A percentile compares a stretch with the other conserved stretches of the same genome.
These are phyloP conservation scores for Pseudocercospora cruenta DNA, from an alignment of 2,329 filamentous ascomycete genomes.

Conservation along the genomic window DNA sequence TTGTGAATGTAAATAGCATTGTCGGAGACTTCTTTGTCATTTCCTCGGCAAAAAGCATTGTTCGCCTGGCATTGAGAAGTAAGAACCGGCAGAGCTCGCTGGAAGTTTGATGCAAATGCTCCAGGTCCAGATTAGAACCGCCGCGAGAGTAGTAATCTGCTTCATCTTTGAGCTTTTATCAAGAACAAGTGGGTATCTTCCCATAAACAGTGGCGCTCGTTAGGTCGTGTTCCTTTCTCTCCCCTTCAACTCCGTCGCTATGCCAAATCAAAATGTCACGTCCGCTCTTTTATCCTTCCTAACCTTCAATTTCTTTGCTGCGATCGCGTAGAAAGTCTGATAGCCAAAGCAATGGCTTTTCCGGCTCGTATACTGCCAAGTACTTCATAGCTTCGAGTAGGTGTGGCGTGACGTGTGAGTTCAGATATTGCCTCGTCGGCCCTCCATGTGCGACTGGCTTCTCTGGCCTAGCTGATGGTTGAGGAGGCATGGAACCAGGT, in stretches of 20 bases:
- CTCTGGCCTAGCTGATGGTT: constrained; percentile 37
- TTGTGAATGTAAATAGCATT: neutral
- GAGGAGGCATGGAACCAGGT: constrained; percentile 37
- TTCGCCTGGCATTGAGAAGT: neutral
- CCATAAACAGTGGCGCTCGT: neutral
- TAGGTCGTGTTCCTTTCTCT: neutral
- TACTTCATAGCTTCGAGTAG: constrained; percentile 58
- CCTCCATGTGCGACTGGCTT: constrained; percentile 52
- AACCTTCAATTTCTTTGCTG: constrained; percentile 54
- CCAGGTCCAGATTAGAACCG: neutral
- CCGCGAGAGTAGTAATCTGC: neutral
- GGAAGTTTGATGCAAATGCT: no score
- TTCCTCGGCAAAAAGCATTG: neutral
- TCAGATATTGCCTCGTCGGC: constrained; percentile 54
- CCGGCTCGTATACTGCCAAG: constrained; percentile 53
- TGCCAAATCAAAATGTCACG: neutral
- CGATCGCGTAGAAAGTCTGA: constrained; percentile 52
- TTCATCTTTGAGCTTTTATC: neutral
- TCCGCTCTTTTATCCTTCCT: neutral
- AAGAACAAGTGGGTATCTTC: constrained; percentile 9
- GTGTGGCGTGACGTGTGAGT: constrained; percentile 54
- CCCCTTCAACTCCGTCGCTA: constrained; percentile 2
- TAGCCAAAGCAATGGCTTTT: constrained; percentile 55
- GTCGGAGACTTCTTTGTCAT: neutral
- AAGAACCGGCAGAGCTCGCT: neutral